Evolutionary conservation across 305 asterid species (phyloP).

Genomic region (Ruellia speciosa): DNA sequence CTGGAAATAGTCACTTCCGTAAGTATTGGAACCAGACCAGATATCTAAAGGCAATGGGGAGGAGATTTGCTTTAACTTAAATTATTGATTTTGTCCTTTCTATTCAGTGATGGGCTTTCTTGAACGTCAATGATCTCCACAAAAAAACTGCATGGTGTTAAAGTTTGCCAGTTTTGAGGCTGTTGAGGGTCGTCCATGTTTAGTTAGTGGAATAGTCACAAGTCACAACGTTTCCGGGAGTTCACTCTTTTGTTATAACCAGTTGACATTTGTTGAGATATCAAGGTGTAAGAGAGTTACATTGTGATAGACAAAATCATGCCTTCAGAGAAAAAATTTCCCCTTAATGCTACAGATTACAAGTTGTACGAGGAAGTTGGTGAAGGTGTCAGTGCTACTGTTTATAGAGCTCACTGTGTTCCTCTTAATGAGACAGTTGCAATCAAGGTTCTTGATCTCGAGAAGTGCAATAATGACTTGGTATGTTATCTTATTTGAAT

Average conservation of each 20-base stretch:
- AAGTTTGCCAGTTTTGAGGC: constrained; percentile 18
- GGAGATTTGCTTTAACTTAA: constrained; percentile 13
- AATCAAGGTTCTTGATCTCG: constrained; percentile 96
- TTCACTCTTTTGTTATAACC: constrained; percentile 12
- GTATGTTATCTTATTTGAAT: constrained; percentile 35
- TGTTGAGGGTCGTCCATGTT: constrained; percentile 18
- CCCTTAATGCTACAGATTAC: constrained; percentile 67
- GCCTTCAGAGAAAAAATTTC: constrained; percentile 58
- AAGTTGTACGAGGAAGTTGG: constrained; percentile 82
- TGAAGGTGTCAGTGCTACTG: constrained; percentile 96
- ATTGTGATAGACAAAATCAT: constrained; percentile 32
- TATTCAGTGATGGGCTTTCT: neutral
- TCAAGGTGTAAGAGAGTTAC: constrained; percentile 24
- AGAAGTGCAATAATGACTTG: constrained; percentile 88
- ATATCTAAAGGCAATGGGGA: neutral
- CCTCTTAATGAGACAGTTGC: constrained; percentile 78
- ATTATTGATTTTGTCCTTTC: constrained; percentile 13
- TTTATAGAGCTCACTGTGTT: constrained; percentile 71
- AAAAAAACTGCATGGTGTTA: neutral
- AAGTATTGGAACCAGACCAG: constrained; percentile 11
- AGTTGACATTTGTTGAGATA: constrained; percentile 20
- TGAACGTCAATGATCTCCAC: too few species aligned
- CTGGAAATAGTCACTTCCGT: constrained; percentile 13
- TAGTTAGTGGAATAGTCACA: neutral
- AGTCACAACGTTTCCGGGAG: constrained; percentile 20